A percentile compares a stretch with the other conserved stretches of the same genome.
Conservation (phyloP, 495 filamentous ascomycete genomes). For the Penicillium cataractarum region DNA sequence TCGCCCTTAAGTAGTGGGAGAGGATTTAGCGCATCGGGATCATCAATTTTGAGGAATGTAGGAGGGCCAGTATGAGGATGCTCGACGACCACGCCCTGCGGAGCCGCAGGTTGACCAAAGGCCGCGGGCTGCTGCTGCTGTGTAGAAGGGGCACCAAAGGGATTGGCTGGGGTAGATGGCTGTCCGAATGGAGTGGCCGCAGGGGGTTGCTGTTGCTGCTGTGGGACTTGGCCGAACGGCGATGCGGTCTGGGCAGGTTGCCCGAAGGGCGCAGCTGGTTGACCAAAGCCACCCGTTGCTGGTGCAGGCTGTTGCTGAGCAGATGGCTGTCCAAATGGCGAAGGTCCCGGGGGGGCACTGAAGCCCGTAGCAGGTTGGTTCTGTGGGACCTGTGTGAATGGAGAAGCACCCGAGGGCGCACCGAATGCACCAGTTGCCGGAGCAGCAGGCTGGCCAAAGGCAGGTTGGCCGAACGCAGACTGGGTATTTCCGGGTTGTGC, state of each 20-base stretch:
- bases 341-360: constrained; percentile 28
- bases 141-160: constrained; percentile 31
- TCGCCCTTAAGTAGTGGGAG: constrained; percentile 43
- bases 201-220: constrained; percentile 20
- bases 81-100: constrained; percentile 23
- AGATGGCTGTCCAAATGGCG: constrained; percentile 42
- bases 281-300: constrained; percentile 24
- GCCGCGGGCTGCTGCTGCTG: constrained; percentile 16
- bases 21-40: constrained; percentile 38
- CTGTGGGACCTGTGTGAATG: constrained; percentile 40
- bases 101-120: constrained; percentile 36
- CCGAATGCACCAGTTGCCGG: constrained; percentile 26
- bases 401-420: constrained; percentile 31
- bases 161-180: constrained; percentile 24
- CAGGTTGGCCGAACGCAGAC: constrained; percentile 34
- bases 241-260: constrained; percentile 24
- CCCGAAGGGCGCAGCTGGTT: constrained; percentile 33
- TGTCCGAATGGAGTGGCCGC: constrained; percentile 41
- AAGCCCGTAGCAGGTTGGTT: constrained; percentile 33
- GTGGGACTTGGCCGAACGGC: constrained; percentile 20
- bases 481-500: constrained; percentile 16
- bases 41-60: constrained; percentile 35
- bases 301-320: constrained; percentile 31
- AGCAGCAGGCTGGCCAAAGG: constrained; percentile 24
- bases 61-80: constrained; percentile 32